Conservation (phyloP, 106 monocot genomes). For the Ottelia alismoides region DNA sequence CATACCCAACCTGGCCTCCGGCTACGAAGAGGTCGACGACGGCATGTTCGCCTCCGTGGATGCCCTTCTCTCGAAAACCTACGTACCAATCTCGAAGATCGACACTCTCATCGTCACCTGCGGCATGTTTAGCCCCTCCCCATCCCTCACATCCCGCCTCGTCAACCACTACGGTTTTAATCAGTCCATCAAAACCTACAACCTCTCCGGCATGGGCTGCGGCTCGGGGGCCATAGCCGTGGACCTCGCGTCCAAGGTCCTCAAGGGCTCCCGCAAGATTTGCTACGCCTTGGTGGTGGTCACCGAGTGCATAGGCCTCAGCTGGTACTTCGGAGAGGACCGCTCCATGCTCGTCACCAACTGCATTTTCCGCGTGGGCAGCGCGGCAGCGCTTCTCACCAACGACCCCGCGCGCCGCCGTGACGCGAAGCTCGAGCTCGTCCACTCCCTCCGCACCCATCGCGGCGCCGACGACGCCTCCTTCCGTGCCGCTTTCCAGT, state of each 20-base stretch:
- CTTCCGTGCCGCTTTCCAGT: conserved; percentile 13
- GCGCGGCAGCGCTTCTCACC: conserved; percentile 16
- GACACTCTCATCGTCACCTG: conserved; percentile 18
- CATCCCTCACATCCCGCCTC: conserved; percentile 22
- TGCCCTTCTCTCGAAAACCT: conserved; percentile 12
- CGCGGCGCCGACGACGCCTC: conserved; percentile 21
- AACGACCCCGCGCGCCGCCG: conserved; percentile 9
- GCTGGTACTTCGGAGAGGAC: conserved; percentile 29
- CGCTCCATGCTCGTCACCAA: conserved; percentile 25
- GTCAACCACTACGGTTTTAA: conserved; percentile 13
- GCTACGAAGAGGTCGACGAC: conserved; percentile 20
- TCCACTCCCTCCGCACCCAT: conserved; percentile 15
- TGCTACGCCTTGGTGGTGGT: conserved; percentile 9
- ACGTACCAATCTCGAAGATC: neutral
- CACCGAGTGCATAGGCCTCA: conserved; percentile 21
- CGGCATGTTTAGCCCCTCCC: conserved; percentile 16
- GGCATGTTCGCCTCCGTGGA: conserved; percentile 22
- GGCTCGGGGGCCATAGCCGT: conserved; percentile 12
- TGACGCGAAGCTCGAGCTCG: conserved; percentile 19
- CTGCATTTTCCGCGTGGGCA: conserved; percentile 27
- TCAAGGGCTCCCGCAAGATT: neutral
- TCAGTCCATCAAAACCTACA: conserved; percentile 14
- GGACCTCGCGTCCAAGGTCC: conserved; percentile 14
- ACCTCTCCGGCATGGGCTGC: conserved; percentile 33
- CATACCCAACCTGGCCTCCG: conserved; percentile 2